Conservation (phyloP, 1,284 basidiomycete genomes). For the Gymnopus androsaceus region DNA sequence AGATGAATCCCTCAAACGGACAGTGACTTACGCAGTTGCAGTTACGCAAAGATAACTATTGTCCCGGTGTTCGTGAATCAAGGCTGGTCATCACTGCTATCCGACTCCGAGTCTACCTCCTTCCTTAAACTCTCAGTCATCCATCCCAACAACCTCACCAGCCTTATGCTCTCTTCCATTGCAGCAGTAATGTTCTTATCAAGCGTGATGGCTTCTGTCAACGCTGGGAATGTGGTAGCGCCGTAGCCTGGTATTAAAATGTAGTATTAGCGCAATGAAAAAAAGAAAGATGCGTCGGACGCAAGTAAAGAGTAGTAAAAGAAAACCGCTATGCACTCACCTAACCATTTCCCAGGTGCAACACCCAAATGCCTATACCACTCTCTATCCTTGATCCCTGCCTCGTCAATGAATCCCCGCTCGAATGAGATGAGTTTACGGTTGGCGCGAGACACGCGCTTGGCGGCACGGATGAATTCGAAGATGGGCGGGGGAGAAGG, state of each 20-base stretch:
- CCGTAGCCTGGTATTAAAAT: neutral
- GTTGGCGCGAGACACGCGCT: slow-evolving; percentile 69
- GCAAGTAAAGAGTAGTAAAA: slow-evolving; percentile 6
- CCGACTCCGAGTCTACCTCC: neutral
- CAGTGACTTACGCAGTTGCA: too few species aligned
- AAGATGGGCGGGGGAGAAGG: slow-evolving; percentile 23
- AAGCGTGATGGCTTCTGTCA: slow-evolving; percentile 78
- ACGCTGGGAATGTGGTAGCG: slow-evolving; percentile 57
- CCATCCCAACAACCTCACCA: slow-evolving; percentile 55
- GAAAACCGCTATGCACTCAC: slow-evolving; percentile 42
- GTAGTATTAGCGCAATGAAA: neutral
- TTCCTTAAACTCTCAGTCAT: slow-evolving; percentile 42
- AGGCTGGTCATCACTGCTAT: neutral
- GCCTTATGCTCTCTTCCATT: slow-evolving; percentile 64
- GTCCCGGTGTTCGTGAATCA: too few species aligned
- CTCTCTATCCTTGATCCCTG: slow-evolving; percentile 78
- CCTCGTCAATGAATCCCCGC: slow-evolving; percentile 79
- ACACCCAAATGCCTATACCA: slow-evolving; percentile 84
- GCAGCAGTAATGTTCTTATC: slow-evolving; percentile 67
- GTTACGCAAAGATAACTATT: too few species aligned
- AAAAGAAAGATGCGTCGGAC: neutral
- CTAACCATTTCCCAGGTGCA: slow-evolving; percentile 88
- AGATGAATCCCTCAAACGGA: too few species aligned
- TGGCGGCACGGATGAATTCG: slow-evolving; percentile 61
- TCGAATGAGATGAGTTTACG: slow-evolving; percentile 78